Conservation (phyloP, 2,329 filamentous ascomycete genomes). For the Taxawa tesnikishii region DNA sequence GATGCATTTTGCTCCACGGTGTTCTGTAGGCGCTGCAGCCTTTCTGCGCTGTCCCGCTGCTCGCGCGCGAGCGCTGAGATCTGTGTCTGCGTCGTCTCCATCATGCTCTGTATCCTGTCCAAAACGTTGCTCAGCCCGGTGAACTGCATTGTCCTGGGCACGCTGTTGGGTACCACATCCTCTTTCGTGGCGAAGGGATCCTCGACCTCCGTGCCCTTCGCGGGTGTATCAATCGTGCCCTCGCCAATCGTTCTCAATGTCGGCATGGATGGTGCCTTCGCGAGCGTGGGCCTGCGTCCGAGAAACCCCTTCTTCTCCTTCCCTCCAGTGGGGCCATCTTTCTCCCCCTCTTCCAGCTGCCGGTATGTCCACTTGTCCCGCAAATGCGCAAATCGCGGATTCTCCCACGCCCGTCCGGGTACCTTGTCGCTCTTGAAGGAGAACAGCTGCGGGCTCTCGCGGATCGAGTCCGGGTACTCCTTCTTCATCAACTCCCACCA, state of each 20-base stretch:
- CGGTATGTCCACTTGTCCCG: slow-evolving; percentile 21
- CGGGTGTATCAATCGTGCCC: not conserved
- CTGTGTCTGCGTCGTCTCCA: slow-evolving; percentile 4
- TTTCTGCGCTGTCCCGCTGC: slow-evolving; percentile 5
- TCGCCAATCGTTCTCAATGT: slow-evolving; percentile 6
- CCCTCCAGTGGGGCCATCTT: slow-evolving; percentile 1
- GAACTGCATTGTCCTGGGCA: slow-evolving; percentile 3
- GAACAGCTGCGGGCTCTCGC: slow-evolving; percentile 19
- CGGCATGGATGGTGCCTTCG: slow-evolving; percentile 6
- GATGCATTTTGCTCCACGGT: slow-evolving; percentile 2
- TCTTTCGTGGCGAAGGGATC: slow-evolving; percentile 9
- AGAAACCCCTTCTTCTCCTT: not conserved
- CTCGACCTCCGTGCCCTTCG: slow-evolving; percentile 1
- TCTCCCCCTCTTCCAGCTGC: slow-evolving; percentile 16
- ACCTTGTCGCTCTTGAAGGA: slow-evolving; percentile 17
- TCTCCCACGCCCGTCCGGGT: slow-evolving; percentile 16
- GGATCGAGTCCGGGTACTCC: slow-evolving; percentile 15
- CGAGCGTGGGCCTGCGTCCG: slow-evolving; percentile 1
- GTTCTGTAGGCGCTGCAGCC: slow-evolving; percentile 2
- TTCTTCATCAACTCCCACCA: slow-evolving; percentile 19
- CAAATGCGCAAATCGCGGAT: slow-evolving; percentile 15
- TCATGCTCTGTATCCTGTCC: slow-evolving; percentile 7
- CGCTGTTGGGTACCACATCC: slow-evolving; percentile 3
- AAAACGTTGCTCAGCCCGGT: slow-evolving; percentile 5
- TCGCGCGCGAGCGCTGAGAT: slow-evolving; percentile 2